phyloP scores from a whole-genome alignment of 139 green algal genomes.

The Closterium sp. region DNA sequence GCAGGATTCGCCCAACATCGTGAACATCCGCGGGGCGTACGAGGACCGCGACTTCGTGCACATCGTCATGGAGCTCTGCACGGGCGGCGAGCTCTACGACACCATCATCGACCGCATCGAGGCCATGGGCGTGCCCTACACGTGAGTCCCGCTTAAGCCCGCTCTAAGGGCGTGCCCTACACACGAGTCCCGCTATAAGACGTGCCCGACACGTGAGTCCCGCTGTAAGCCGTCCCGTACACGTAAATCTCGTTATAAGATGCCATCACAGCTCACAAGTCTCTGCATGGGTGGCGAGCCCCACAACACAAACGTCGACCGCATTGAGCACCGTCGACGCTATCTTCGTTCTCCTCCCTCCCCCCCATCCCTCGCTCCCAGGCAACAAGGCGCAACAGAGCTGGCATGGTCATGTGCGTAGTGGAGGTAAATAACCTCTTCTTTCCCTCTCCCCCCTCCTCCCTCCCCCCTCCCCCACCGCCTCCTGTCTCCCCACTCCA shows the following conservation, averaged over 20 bases:
- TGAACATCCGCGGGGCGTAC: conserved; percentile 39
- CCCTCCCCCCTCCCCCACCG: background rate
- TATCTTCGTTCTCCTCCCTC: background rate
- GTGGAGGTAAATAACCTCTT: no score
- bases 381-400: no score
- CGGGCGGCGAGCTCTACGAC: conserved; percentile 94
- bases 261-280: no score
- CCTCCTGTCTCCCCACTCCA: conserved; percentile 27
- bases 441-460: background rate
- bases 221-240: background rate
- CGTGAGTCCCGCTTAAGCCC: background rate
- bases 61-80: conserved; percentile 63
- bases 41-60: conserved; percentile 14
- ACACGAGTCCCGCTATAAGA: no score
- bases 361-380: background rate
- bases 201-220: no score
- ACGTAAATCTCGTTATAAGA: no score
- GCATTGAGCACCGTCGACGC: background rate
- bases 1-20: conserved; percentile 63
- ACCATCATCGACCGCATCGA: background rate
- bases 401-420: no score
- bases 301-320: no score
- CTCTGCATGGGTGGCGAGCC: no score
- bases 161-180: background rate
- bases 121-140: background rate